Evolutionary conservation across 78 protist species (phyloP), one percentile per base, ranked within the genome.

Genomic region (Chrysochromulina tobinii): DNA sequence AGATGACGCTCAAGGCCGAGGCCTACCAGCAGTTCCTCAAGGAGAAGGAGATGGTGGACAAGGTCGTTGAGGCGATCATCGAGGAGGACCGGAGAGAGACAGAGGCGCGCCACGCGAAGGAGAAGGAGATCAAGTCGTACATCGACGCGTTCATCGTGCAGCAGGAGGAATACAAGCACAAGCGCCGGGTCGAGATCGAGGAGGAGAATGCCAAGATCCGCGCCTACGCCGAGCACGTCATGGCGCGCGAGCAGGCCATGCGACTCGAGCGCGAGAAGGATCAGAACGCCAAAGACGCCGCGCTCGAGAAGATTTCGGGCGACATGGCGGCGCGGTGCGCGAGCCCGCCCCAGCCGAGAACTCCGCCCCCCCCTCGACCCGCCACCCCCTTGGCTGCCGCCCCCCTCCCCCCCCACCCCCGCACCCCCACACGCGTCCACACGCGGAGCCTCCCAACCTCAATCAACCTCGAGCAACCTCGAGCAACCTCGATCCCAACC

Each of bases 41-140:
- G 67, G 92, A 90, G 88, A 90, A 90, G 88, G 88, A 27, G 83
- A 27, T 66, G 88, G 92, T 90, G 17, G 92, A 89, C 61, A 57
- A 89, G 64, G 77, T 75, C 11, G 83, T 75, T 23, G 12, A 20
- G 23, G 57, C 51, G 83, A 90, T 90, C 57, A 12, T 53, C 48
- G 92, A 50, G 83, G 92, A 90, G 66, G 92, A 90, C n/a, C 11
- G 21, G 67, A 53, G 18, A 64, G 92, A 81, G 67, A 53, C 9
- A 11, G 27, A 48, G 27, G 84, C 83, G n/a, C 83, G 85, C 57
- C 27, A 69, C 73, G 85, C 38, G 54, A 81, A 73, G 58, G 86
- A 89, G 90, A 27, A 20, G 12, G 81, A 50, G 81, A 69, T 83
- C 20, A 18, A 12, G 67, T 38, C n/a, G 20, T 84, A 91, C 90